These are phyloP conservation scores for Yamadazyma dendronema DNA, from an alignment of 1,139 yeast genomes.

Conservation along the genomic window DNA sequence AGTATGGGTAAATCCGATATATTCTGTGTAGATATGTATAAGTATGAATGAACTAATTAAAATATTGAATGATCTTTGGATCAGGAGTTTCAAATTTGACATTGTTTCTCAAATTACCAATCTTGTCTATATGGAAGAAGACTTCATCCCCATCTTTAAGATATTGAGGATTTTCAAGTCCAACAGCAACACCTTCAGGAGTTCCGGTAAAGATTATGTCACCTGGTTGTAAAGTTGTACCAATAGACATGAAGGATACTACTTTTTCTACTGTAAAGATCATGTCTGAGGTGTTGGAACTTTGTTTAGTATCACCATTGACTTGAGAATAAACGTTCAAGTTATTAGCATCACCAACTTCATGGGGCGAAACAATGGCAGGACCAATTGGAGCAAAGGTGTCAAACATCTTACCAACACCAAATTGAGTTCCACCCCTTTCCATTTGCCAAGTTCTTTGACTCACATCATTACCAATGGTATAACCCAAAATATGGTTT, in stretches of 20 bases:
- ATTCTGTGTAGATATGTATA: conserved; percentile 5
- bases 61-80: conserved; percentile 3
- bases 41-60: not conserved
- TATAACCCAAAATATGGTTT: conserved; percentile 4
- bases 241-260: conserved; percentile 5
- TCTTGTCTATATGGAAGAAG: conserved; percentile 4
- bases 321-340: conserved; percentile 3
- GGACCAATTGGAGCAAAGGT: conserved; percentile 7
- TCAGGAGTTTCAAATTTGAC: conserved; percentile 4
- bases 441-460: conserved; percentile 8
- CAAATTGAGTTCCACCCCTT: conserved; percentile 7
- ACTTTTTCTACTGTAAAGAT: conserved; percentile 3
- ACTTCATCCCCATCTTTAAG: conserved; percentile 6
- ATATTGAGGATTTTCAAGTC: conserved; percentile 4
- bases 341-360: conserved; percentile 1
- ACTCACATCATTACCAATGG: conserved; percentile 7
- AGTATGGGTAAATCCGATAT: conserved; percentile 4
- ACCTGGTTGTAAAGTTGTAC: conserved; percentile 6
- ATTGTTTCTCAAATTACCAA: conserved; percentile 3
- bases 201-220: conserved; percentile 6
- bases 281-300: conserved; percentile 5
- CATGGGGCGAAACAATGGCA: conserved; percentile 3
- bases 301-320: conserved; percentile 4
- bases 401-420: conserved; percentile 7
- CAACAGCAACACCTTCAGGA: conserved; percentile 7